Evolutionary conservation across 208 protist species (phyloP), one percentile per base, ranked within the genome.

Genomic region (Porcisia hertigi): DNA sequence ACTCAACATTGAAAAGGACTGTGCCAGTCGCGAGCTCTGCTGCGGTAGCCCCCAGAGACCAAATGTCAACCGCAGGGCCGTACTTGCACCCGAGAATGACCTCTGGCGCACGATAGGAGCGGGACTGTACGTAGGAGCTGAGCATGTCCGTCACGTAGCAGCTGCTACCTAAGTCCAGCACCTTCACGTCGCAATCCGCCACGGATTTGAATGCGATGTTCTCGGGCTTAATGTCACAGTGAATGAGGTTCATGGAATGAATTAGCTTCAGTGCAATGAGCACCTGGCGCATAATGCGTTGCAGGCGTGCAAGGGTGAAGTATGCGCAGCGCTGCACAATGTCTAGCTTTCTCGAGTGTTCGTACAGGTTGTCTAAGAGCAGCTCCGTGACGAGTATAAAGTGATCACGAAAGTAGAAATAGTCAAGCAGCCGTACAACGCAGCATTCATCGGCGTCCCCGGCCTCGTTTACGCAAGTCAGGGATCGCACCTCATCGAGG

Each of bases 181-280:
- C 88, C 73, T 97, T 97, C 30, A 98, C 78, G 43, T 88, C 85
- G 72, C 90, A 93, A 30, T 84, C 85, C 53, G 86, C 83, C 64
- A 92, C 86, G 16, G 89, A 94, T 69, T 90, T 86, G 71, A 98
- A 96, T 43, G 98, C 57, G 55, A 99, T 89, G 87, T 98, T 99
- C 76, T 98, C 97, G 25, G 97, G 96, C 80, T 99, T 99, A 73
- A 99, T 92, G 80, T 99, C 98, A 77, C 97, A 99, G 84, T 99
- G 98, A 79, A 99, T 99, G 57, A 98, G 75, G 20, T 80, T 65
- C 16, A 97, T 72, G n/a, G 71, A 85, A 84, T 98, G 94, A 49
- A 98, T 82, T 66, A 93, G 97, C 36, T 66, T 65, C 14, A 98
- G 84, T 1, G 88, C 85, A 1, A 69, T 90, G 20, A 98, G 84